Percentiles rank a stretch among this genome's conserved stretches.
These are phyloP conservation scores for Vigna hirtella DNA, from an alignment of 306 rosid species.

Conservation along the genomic window DNA sequence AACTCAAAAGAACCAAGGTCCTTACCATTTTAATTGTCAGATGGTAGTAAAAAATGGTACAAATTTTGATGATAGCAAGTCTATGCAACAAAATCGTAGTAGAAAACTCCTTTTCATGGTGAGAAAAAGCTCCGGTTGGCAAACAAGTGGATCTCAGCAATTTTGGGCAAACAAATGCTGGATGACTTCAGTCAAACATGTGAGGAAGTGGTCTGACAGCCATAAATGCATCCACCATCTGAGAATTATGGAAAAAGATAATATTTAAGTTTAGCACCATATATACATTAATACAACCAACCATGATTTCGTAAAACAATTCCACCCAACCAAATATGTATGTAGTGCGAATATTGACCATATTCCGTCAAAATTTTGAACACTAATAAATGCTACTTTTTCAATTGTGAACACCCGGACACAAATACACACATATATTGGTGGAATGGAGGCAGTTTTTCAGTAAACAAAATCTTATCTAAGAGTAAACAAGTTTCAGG, in stretches of 20 bases:
- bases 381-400: no score
- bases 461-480: not conserved
- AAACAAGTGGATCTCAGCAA: slow-evolving; percentile 29
- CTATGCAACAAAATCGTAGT: not conserved
- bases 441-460: not conserved
- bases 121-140: not conserved
- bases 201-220: slow-evolving; percentile 82
- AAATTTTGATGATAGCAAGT: not conserved
- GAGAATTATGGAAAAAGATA: slow-evolving; percentile 29
- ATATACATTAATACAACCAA: not conserved
- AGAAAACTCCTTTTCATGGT: slow-evolving; percentile 12
- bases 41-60: not conserved
- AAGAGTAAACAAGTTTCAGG: not conserved
- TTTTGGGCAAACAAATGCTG: not conserved
- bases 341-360: no score
- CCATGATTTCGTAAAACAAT: not conserved
- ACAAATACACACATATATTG: not conserved
- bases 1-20: not conserved
- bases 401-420: no score
- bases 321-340: not conserved
- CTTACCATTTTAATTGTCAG: not conserved
- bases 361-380: no score
- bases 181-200: slow-evolving; percentile 64
- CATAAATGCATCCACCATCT: slow-evolving; percentile 97
- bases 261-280: slow-evolving; percentile 10